Base-by-base conservation (phyloP, 352 stramenopile genomes). In the Phytophthora syringae region DNA sequence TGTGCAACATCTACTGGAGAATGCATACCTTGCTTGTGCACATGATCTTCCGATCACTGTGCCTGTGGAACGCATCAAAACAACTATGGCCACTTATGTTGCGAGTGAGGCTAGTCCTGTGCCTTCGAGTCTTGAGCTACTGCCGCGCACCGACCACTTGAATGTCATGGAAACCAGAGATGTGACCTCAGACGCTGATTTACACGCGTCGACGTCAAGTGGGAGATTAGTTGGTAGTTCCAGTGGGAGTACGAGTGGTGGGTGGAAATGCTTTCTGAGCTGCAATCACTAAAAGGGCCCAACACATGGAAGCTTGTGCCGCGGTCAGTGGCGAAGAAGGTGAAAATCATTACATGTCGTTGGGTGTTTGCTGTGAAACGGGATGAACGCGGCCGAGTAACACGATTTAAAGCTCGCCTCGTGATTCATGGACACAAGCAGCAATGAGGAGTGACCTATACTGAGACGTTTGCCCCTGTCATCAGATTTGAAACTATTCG, bases 391-490 rank as follows among this genome's bases (percentile, higher is more conserved):
- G 55, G 55, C 5, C 37, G 25, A 2, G n/a, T 61, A 2, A 51
- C 20, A 11, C 7, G 56, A 18, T 62, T 45, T 43, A 72, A n/a
- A n/a, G n/a, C n/a, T n/a, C n/a, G n/a, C n/a, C n/a, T n/a, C n/a
- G n/a, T n/a, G n/a, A n/a, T n/a, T 27, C 54, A 42, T 18, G 56
- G 56, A 6, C 57, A 52, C 27, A 64, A 62, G 12, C 64, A 67
- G 22, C 6, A 52, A 13, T 48, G 25, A 21, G 64, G 56, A 5
- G 30, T 67, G 0, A 50, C 62, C 40, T 72, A 62, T 28, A 11
- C 5, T 5, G 53, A 70, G 2, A 70, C 47, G 3, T 70, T 34
- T 34, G 36, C 61, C 3, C 52, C 52, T 2, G 43, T 70, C 0
- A 50, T 60, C 1, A 25, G 57, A 0, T 65, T 65, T 30, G 57